phyloP scores from a whole-genome alignment of 2,329 filamentous ascomycete species.

The Cytospora schulzeri region DNA sequence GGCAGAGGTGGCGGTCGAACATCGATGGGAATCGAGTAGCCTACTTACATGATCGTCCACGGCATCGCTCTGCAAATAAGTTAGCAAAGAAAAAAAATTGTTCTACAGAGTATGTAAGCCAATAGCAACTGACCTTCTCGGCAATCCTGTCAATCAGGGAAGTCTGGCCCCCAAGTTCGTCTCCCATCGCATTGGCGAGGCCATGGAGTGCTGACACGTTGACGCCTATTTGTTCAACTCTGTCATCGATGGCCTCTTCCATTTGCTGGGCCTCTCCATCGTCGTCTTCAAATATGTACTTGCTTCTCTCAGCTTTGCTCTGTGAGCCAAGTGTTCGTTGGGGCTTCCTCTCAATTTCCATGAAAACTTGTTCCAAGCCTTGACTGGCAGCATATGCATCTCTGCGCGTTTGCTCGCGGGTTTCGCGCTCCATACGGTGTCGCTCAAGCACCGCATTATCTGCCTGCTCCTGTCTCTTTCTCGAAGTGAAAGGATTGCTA shows the following conservation, averaged over 20 bases:
- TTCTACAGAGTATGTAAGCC: background rate
- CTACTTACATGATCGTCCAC: conserved; percentile 76
- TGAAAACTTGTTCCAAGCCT: conserved; percentile 52
- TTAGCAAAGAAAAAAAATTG: conserved; percentile 13
- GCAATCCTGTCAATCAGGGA: conserved; percentile 73
- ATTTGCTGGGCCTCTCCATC: conserved; percentile 57
- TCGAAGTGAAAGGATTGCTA: conserved; percentile 42
- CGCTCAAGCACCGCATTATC: conserved; percentile 72
- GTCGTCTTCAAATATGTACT: conserved; percentile 80
- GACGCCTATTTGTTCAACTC: conserved; percentile 70
- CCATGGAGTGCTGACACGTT: too few species aligned
- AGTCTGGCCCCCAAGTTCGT: conserved; percentile 75
- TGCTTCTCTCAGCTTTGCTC: conserved; percentile 62
- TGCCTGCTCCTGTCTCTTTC: conserved; percentile 62
- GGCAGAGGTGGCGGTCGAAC: too few species aligned
- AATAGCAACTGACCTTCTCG: conserved; percentile 62
- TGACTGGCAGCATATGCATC: conserved; percentile 54
- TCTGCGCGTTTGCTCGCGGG: conserved; percentile 64
- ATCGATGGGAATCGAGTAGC: background rate
- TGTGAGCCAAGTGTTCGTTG: conserved; percentile 30
- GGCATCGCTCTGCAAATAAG: conserved; percentile 66
- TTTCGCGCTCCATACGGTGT: conserved; percentile 65
- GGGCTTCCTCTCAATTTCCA: conserved; percentile 31
- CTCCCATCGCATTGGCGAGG: too few species aligned
- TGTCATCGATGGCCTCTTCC: conserved; percentile 58